Conservation (phyloP, 176 grass and related monocot genomes). For the Avena insularis region DNA sequence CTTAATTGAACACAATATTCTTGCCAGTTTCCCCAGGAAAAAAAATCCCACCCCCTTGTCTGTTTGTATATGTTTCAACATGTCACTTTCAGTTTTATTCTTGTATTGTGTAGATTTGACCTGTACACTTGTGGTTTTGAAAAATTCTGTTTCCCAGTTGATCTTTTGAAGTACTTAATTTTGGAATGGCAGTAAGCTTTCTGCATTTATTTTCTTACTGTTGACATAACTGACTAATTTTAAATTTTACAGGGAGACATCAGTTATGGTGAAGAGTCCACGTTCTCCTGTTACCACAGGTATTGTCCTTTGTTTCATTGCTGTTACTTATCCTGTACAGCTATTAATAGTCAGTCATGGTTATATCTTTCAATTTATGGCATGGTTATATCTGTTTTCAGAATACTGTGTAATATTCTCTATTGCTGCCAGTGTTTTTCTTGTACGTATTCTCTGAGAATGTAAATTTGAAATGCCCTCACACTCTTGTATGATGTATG, state of each 20-base stretch:
- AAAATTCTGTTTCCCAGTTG: slow-evolving; percentile 35
- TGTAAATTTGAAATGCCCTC: slow-evolving; percentile 27
- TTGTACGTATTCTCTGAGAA: background rate
- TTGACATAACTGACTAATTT: slow-evolving; percentile 37
- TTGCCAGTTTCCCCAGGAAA: background rate
- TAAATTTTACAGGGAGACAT: slow-evolving; percentile 52
- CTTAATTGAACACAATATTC: background rate
- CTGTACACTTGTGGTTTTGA: slow-evolving; percentile 7
- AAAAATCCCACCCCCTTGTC: background rate
- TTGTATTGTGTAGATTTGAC: background rate
- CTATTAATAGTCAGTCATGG: background rate
- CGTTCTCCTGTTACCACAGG: slow-evolving; percentile 73
- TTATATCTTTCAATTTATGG: slow-evolving; percentile 4
- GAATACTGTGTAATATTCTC: slow-evolving; percentile 17
- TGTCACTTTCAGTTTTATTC: slow-evolving; percentile 1
- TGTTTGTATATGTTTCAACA: background rate
- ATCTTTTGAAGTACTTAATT: slow-evolving; percentile 24
- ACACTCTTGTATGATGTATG: slow-evolving; percentile 17
- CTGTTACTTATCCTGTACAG: slow-evolving; percentile 26
- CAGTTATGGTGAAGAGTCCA: slow-evolving; percentile 70
- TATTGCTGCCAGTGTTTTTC: background rate
- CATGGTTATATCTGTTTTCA: slow-evolving; percentile 29
- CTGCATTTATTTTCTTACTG: slow-evolving; percentile 26
- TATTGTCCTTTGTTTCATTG: slow-evolving; percentile 44
- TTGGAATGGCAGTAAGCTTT: slow-evolving; percentile 11